Conservation (phyloP, 441 rosid genomes). For the Euphorbia schlechtendalii region DNA sequence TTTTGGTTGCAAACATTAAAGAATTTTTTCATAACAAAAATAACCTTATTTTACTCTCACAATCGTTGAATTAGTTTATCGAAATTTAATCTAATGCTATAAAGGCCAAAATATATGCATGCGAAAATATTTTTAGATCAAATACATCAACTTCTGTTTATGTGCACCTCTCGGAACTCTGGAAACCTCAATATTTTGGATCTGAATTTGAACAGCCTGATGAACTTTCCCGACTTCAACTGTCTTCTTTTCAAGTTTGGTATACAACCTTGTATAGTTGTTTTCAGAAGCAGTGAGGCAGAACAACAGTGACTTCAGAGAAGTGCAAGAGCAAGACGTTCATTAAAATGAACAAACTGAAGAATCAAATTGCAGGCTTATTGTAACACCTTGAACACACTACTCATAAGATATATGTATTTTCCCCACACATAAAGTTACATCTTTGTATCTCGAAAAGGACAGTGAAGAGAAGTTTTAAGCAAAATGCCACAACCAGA, state of each 20-base stretch:
- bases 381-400: not conserved
- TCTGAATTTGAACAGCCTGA: conserved; percentile 38
- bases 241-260: conserved; percentile 60
- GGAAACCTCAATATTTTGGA: conserved; percentile 60
- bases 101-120: no score
- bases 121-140: no score
- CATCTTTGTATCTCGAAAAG: not conserved
- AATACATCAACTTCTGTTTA: no score
- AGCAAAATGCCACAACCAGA: not conserved
- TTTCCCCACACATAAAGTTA: not conserved
- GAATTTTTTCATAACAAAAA: no score
- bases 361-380: conserved; percentile 14
- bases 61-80: no score
- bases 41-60: no score
- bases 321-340: conserved; percentile 22
- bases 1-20: no score
- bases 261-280: conserved; percentile 52
- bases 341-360: conserved; percentile 24
- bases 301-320: conserved; percentile 40
- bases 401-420: not conserved
- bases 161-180: conserved; percentile 47
- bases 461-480: no score
- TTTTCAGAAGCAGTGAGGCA: conserved; percentile 39
- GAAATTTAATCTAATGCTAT: no score
- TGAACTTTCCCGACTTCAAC: conserved; percentile 45